Conservation (phyloP, 2,329 filamentous ascomycete species). For the Phialocephala sp. region DNA sequence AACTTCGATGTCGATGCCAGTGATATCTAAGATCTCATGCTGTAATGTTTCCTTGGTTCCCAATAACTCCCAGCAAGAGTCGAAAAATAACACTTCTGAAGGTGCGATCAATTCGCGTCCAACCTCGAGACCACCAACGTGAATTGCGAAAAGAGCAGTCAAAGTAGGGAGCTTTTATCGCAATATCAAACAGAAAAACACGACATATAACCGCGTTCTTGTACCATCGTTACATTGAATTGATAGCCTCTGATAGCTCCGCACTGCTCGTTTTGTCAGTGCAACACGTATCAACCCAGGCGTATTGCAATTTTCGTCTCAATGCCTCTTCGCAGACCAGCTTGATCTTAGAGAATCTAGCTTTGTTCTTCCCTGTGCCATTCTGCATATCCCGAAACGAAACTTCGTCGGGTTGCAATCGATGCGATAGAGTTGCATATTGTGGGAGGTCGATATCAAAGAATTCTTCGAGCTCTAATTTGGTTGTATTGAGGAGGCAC, state of each 20-base stretch:
- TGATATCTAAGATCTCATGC: slow-evolving; percentile 16
- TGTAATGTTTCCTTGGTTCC: slow-evolving; percentile 23
- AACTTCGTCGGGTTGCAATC: slow-evolving; percentile 43
- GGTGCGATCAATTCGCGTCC: slow-evolving; percentile 22
- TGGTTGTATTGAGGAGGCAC: slow-evolving; percentile 26
- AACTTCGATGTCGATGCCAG: slow-evolving; percentile 30
- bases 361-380: slow-evolving; percentile 33
- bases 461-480: slow-evolving; percentile 24
- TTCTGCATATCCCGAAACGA: slow-evolving; percentile 35
- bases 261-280: slow-evolving; percentile 37
- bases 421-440: slow-evolving; percentile 45
- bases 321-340: slow-evolving; percentile 1
- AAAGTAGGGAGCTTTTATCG: neutral
- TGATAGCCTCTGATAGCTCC: slow-evolving; percentile 32
- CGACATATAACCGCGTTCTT: slow-evolving; percentile 27
- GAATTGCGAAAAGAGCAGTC: neutral
- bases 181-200: slow-evolving; percentile 29
- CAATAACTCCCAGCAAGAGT: slow-evolving; percentile 23
- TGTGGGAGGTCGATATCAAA: slow-evolving; percentile 29
- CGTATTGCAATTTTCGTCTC: slow-evolving; percentile 4
- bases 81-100: slow-evolving; percentile 24
- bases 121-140: slow-evolving; percentile 18
- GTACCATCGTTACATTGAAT: slow-evolving; percentile 36
- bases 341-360: slow-evolving; percentile 5
- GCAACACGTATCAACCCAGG: slow-evolving; percentile 32